Evolutionary conservation across 306 rosid genomes (phyloP).

Genomic region (barrel medic (Medicago truncatula)): MtrunA17r5.0-ANR NC_053048.1:45789001-45789500

Average conservation of each 20-base stretch:
- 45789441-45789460: neutral
- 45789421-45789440: slow-evolving; percentile 45
- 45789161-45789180: too few relatives aligned
- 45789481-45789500: too few relatives aligned
- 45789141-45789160: too few relatives aligned
- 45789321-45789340: slow-evolving; percentile 42
- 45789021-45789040: neutral
- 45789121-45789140: too few relatives aligned
- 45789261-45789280: slow-evolving; percentile 30
- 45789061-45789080: too few relatives aligned
- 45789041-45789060: neutral
- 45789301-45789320: slow-evolving; percentile 43
- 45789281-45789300: slow-evolving; percentile 45
- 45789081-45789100: too few relatives aligned
- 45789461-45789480: neutral
- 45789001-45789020: neutral
- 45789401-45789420: slow-evolving; percentile 47
- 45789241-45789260: neutral
- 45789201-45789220: neutral
- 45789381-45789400: slow-evolving; percentile 42
- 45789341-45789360: slow-evolving; percentile 40
- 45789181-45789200: too few relatives aligned
- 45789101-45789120: too few relatives aligned
- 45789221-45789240: neutral
- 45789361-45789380: slow-evolving; percentile 45